These are phyloP conservation scores for Aquilaria sinensis DNA, from an alignment of 345 rosid species.

Conservation along the genomic window DNA sequence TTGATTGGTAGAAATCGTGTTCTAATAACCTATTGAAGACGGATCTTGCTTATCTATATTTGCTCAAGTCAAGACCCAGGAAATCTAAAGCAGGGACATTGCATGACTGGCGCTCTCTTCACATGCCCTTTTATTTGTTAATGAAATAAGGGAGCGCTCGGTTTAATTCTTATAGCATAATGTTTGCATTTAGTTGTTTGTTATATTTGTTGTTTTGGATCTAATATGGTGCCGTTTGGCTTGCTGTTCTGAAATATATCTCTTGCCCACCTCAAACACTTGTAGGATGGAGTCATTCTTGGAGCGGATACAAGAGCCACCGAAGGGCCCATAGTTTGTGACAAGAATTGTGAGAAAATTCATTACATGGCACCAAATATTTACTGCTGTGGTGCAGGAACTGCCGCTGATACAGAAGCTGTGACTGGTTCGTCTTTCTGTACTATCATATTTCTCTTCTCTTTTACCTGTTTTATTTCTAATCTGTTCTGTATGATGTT, in stretches of 20 bases:
- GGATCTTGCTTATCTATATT: too few relatives aligned
- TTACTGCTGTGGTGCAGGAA: slow-evolving; percentile 97
- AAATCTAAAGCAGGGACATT: too few relatives aligned
- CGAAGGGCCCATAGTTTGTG: slow-evolving; percentile 95
- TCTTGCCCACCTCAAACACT: too few relatives aligned
- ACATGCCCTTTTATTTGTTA: too few relatives aligned
- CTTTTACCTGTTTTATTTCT: slow-evolving; percentile 2
- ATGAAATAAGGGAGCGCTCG: too few relatives aligned
- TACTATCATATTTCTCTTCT: background rate
- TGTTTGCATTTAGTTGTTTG: background rate
- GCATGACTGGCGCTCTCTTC: too few relatives aligned
- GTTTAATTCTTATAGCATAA: background rate
- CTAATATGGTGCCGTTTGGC: too few relatives aligned
- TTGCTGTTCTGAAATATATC: too few relatives aligned
- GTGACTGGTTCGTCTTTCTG: slow-evolving; percentile 57
- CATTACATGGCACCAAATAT: slow-evolving; percentile 99
- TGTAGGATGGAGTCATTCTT: slow-evolving; percentile 87
- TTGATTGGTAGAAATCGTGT: too few relatives aligned
- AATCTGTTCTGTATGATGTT: background rate
- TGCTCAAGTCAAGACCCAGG: too few relatives aligned
- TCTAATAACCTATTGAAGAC: too few relatives aligned
- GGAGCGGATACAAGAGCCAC: slow-evolving; percentile 94
- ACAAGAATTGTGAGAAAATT: slow-evolving; percentile 97
- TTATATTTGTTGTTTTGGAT: slow-evolving; percentile 5
- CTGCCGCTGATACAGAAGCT: slow-evolving; percentile 59